Conservation (phyloP, 2,329 filamentous ascomycete species). For the Aspergillus sp. region DNA sequence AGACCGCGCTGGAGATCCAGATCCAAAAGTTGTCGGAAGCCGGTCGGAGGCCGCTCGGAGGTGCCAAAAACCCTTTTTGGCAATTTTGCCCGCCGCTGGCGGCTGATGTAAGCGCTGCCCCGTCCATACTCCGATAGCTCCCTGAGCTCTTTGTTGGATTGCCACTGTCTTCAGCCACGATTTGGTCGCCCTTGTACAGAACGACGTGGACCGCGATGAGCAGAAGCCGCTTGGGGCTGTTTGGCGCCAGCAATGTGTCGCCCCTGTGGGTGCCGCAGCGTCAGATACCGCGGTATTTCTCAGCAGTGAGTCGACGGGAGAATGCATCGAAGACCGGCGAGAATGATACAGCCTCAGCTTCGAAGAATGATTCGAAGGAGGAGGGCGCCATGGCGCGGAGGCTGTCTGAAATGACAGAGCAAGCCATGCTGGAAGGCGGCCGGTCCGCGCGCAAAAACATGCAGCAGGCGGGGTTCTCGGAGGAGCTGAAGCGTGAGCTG, state of each 20-base stretch:
- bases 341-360: conserved; percentile 9
- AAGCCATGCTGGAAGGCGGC: conserved; percentile 54
- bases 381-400: conserved; percentile 58
- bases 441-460: conserved; percentile 55
- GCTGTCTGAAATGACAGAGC: conserved; percentile 59
- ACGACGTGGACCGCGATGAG: conserved; percentile 18
- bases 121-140: neutral
- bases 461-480: conserved; percentile 61
- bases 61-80: conserved; percentile 14
- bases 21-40: conserved; percentile 14
- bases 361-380: conserved; percentile 28
- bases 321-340: conserved; percentile 17
- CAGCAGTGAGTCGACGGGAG: conserved; percentile 22
- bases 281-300: conserved; percentile 18
- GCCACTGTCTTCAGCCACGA: neutral
- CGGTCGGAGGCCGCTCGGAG: conserved; percentile 1
- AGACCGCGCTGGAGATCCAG: neutral
- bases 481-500: conserved; percentile 56
- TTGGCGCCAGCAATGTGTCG: conserved; percentile 15
- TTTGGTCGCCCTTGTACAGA: too few relatives aligned
- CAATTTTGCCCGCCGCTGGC: conserved; percentile 25
- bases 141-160: neutral
- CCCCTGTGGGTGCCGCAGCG: conserved; percentile 11
- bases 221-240: conserved; percentile 12
- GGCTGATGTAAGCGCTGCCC: conserved; percentile 28